Conservation (phyloP, 352 stramenopile species). For the Globisporangium canariense region DNA sequence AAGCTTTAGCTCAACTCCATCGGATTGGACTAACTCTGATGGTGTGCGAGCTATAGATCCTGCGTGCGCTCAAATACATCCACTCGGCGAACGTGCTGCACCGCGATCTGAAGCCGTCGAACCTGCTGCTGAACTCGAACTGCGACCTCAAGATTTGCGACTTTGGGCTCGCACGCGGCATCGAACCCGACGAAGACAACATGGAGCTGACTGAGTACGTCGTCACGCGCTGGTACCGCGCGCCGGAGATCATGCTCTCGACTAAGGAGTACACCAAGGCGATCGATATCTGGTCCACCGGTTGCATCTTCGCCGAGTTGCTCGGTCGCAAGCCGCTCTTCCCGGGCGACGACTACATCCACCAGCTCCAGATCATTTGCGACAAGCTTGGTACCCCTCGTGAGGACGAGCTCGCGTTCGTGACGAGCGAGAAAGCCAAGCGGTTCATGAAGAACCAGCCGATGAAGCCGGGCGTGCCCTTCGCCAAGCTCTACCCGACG, state of each 20-base stretch:
- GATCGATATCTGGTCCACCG: constrained; percentile 95
- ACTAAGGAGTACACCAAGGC: constrained; percentile 95
- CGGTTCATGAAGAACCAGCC: constrained; percentile 86
- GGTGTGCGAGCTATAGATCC: constrained; percentile 67
- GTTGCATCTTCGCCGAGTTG: constrained; percentile 94
- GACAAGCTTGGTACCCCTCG: constrained; percentile 87
- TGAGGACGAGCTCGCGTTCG: constrained; percentile 88
- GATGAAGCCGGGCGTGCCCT: constrained; percentile 62
- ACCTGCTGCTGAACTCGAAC: constrained; percentile 95
- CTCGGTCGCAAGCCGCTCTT: constrained; percentile 90
- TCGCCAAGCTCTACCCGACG: constrained; percentile 71
- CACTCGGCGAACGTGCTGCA: constrained; percentile 94
- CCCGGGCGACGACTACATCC: constrained; percentile 98
- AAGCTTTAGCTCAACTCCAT: not conserved
- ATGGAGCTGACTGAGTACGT: constrained; percentile 92
- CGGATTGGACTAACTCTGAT: not conserved
- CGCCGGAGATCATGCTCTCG: constrained; percentile 96
- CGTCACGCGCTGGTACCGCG: constrained; percentile 88
- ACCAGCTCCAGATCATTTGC: constrained; percentile 97
- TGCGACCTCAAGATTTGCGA: constrained; percentile 91
- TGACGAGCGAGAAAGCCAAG: constrained; percentile 88
- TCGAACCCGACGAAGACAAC: constrained; percentile 82
- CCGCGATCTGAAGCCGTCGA: constrained; percentile 97
- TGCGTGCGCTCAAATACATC: constrained; percentile 94
- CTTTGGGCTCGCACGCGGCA: constrained; percentile 87